Evolutionary conservation across 805 yeast species (phyloP).

Genomic region (Saccharomycopsis sp.): DNA sequence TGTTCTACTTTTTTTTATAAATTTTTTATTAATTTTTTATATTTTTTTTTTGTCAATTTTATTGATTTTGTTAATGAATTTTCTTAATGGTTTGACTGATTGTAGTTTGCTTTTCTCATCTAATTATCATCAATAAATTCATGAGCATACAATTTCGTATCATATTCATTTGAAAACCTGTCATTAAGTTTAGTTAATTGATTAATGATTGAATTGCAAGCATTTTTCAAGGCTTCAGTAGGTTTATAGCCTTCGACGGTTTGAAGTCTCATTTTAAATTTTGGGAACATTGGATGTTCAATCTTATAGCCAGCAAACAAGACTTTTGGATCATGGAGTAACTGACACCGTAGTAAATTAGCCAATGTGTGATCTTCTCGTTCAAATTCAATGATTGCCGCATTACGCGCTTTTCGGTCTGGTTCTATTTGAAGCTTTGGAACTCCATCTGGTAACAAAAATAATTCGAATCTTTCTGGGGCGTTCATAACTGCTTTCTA

Average conservation of each 20-base stretch:
- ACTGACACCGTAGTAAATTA: constrained; percentile 78
- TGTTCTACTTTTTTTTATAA: too few species aligned
- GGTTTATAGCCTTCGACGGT: constrained; percentile 95
- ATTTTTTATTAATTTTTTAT: too few species aligned
- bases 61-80: too few species aligned
- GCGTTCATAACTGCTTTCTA: constrained; percentile 70
- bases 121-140: constrained; percentile 26
- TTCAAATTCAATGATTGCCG: constrained; percentile 86
- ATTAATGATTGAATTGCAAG: constrained; percentile 76
- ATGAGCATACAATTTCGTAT: constrained; percentile 66
- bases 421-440: constrained; percentile 88
- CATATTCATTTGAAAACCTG: constrained; percentile 89
- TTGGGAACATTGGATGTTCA: constrained; percentile 96
- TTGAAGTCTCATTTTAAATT: constrained; percentile 88
- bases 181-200: constrained; percentile 69
- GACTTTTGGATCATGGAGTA: constrained; percentile 81
- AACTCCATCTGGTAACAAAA: constrained; percentile 95
- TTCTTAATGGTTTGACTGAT: too few species aligned
- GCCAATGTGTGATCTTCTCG: constrained; percentile 98
- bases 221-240: constrained; percentile 80
- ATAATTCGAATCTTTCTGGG: constrained; percentile 97
- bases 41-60: too few species aligned
- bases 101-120: background rate
- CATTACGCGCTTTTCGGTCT: constrained; percentile 92
- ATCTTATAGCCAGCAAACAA: constrained; percentile 95